phyloP scores from a whole-genome alignment of 495 filamentous ascomycete genomes.

The Recurvomyces mirabilis region DNA sequence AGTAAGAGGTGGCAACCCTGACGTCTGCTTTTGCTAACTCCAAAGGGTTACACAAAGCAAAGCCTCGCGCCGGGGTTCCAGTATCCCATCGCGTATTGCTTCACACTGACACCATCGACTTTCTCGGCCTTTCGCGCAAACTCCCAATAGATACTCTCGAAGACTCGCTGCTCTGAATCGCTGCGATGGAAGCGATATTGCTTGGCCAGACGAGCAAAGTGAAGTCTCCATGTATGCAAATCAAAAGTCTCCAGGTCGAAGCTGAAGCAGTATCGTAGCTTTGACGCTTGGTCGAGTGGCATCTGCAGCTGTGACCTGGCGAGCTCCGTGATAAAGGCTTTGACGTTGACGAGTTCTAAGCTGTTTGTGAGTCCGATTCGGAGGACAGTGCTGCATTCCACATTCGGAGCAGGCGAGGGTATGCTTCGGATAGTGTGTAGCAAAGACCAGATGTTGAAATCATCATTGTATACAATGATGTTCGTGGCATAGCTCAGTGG shows the following conservation, averaged over 20 bases:
- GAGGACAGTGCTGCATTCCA: background rate
- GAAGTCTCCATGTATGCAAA: background rate
- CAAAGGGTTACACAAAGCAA: no score
- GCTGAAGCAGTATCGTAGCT: background rate
- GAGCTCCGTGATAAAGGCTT: background rate
- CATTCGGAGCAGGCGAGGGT: background rate
- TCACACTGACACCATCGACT: constrained; percentile 3
- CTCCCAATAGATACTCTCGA: constrained; percentile 7
- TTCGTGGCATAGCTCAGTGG: background rate
- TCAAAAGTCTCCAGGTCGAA: background rate
- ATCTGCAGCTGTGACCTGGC: background rate
- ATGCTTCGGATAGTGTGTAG: background rate
- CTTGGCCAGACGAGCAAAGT: constrained; percentile 2
- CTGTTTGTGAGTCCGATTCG: background rate
- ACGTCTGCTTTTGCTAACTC: no score
- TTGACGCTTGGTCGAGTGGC: background rate
- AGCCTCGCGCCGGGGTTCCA: no score
- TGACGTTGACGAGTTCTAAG: background rate
- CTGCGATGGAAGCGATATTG: constrained; percentile 4
- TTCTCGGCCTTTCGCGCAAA: constrained; percentile 4
- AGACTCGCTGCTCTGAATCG: constrained; percentile 4
- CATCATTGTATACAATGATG: background rate
- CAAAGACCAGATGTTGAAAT: constrained; percentile 1
- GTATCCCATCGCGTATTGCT: background rate
- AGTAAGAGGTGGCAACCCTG: no score